These are phyloP conservation scores for Sphaerostilbella broomeana DNA, from an alignment of 2,329 filamentous ascomycete species.

Conservation along the genomic window DNA sequence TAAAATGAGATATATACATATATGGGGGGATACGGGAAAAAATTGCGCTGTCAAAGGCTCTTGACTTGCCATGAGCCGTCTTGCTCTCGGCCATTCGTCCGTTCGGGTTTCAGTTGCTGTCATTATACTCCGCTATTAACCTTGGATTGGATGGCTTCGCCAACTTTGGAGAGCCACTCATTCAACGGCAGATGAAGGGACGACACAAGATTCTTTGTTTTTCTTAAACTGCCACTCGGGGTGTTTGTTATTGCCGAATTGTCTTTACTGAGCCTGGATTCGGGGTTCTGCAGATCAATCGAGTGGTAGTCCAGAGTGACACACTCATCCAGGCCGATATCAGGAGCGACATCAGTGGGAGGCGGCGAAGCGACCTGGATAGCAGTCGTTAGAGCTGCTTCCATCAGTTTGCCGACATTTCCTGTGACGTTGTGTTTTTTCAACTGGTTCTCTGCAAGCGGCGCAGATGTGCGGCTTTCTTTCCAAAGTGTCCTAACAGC, in stretches of 20 bases:
- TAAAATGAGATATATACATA: too few species aligned
- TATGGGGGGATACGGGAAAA: too few species aligned
- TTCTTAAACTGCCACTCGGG: not conserved
- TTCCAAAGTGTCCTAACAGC: constrained; percentile 26
- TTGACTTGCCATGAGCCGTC: too few species aligned
- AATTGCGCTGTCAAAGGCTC: too few species aligned
- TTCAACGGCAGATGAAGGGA: constrained; percentile 5
- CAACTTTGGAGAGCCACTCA: constrained; percentile 4
- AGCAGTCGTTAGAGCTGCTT: constrained; percentile 11
- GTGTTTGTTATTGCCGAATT: not conserved
- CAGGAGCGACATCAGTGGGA: constrained; percentile 1
- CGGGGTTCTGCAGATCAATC: constrained; percentile 13
- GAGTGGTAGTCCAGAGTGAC: constrained; percentile 18
- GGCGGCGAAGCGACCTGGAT: constrained; percentile 5
- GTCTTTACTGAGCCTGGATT: not conserved
- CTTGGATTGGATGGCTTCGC: not conserved
- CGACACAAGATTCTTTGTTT: too few species aligned
- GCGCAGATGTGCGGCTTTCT: constrained; percentile 21
- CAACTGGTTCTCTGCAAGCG: not conserved
- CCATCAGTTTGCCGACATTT: constrained; percentile 8
- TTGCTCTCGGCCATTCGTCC: too few species aligned
- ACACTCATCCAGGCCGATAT: constrained; percentile 15
- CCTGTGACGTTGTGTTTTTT: not conserved
- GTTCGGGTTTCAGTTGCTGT: too few species aligned
- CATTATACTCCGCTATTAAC: too few species aligned